Evolutionary conservation across 805 yeast genomes (phyloP).

Genomic region (Zygosaccharomyces rouxii): DNA sequence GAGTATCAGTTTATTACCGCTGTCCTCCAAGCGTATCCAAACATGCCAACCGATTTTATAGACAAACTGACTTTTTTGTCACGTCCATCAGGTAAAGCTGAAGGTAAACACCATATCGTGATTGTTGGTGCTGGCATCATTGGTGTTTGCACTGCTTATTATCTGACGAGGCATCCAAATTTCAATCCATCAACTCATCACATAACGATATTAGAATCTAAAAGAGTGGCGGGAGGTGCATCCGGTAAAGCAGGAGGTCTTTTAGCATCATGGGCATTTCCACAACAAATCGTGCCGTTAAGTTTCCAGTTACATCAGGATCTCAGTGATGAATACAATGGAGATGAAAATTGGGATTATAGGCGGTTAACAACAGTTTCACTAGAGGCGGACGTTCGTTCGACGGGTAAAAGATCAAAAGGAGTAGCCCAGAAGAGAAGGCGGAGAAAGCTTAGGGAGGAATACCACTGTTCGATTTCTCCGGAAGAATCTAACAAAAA

Average conservation of each 20-base stretch:
- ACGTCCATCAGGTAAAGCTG: conserved; percentile 25
- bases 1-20: background rate
- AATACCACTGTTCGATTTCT: conserved; percentile 6
- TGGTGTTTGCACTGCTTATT: conserved; percentile 93
- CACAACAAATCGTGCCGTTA: conserved; percentile 86
- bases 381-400: conserved; percentile 72
- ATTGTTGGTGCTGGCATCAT: conserved; percentile 95
- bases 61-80: conserved; percentile 18
- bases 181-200: conserved; percentile 70
- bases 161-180: conserved; percentile 74
- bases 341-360: conserved; percentile 90
- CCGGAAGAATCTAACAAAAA: background rate
- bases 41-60: conserved; percentile 17
- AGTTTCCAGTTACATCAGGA: conserved; percentile 83
- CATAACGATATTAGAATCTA: conserved; percentile 81
- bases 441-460: conserved; percentile 2
- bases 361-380: conserved; percentile 82
- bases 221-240: conserved; percentile 95
- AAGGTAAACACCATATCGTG: conserved; percentile 69
- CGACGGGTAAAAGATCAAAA: conserved; percentile 16
- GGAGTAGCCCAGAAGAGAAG: conserved; percentile 7
- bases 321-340: conserved; percentile 70
- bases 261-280: conserved; percentile 94
- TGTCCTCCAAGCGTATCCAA: background rate
- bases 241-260: conserved; percentile 97